These are phyloP conservation scores for Calcarisporium arbuscula DNA, from an alignment of 2,329 filamentous ascomycete species.

Conservation along the genomic window DNA sequence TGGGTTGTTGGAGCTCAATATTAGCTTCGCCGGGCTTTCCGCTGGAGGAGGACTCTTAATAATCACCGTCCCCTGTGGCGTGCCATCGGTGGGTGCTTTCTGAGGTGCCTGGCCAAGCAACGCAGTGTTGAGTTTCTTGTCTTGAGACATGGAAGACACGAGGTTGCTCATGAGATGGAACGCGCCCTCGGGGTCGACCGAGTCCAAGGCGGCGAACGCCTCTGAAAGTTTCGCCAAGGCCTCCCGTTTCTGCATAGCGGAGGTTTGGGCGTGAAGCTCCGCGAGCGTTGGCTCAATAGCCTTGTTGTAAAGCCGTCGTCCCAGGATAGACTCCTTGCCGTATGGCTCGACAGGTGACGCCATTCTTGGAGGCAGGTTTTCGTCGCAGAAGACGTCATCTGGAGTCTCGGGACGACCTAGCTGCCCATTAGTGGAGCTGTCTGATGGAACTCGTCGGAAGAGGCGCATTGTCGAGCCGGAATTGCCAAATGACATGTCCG, in stretches of 20 bases:
- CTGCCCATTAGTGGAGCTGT: slow-evolving; percentile 45
- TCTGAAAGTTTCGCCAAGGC: slow-evolving; percentile 77
- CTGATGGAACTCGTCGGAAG: slow-evolving; percentile 79
- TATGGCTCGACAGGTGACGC: slow-evolving; percentile 45
- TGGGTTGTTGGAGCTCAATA: slow-evolving; percentile 76
- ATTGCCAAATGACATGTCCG: slow-evolving; percentile 92
- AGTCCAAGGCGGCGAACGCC: slow-evolving; percentile 78
- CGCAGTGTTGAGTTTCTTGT: slow-evolving; percentile 55
- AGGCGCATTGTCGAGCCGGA: slow-evolving; percentile 85
- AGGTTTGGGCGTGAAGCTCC: slow-evolving; percentile 78
- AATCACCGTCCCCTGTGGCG: slow-evolving; percentile 50
- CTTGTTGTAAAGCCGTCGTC: slow-evolving; percentile 73
- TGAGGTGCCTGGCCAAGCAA: slow-evolving; percentile 36
- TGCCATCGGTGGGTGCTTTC: slow-evolving; percentile 36
- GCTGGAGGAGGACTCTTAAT: slow-evolving; percentile 44
- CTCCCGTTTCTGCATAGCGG: slow-evolving; percentile 62
- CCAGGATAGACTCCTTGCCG: slow-evolving; percentile 77
- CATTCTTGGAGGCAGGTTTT: slow-evolving; percentile 54
- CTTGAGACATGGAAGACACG: slow-evolving; percentile 64
- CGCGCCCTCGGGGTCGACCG: slow-evolving; percentile 82
- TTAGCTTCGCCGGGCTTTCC: slow-evolving; percentile 54
- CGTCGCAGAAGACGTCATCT: slow-evolving; percentile 45
- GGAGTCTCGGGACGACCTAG: slow-evolving; percentile 27
- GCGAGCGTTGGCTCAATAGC: slow-evolving; percentile 77
- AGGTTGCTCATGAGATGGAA: slow-evolving; percentile 78